Conservation (phyloP, 1,284 basidiomycete genomes). For the Trichosporon faecale region DNA sequence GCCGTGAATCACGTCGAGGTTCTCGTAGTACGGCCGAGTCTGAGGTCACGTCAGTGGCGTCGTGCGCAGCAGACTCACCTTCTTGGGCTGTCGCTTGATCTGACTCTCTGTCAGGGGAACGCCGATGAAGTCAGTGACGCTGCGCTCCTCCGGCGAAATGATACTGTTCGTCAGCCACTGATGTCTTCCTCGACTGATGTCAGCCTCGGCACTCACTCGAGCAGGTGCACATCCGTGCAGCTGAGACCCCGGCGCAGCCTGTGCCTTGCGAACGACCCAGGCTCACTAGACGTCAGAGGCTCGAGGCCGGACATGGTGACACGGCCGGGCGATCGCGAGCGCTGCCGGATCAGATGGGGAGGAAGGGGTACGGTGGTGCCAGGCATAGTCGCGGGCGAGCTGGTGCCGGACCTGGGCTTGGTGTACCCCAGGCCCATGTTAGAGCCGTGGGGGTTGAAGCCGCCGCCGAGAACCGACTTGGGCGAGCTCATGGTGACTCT, state of each 20-base stretch:
- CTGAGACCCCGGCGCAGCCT: constrained; percentile 18
- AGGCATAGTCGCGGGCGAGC: background rate
- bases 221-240: constrained; percentile 19
- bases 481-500: constrained; percentile 14
- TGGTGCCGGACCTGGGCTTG: constrained; percentile 4
- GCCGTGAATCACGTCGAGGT: constrained; percentile 38
- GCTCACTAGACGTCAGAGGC: background rate
- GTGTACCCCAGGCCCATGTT: constrained; percentile 18
- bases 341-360: background rate
- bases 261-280: constrained; percentile 16
- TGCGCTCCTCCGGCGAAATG: constrained; percentile 36
- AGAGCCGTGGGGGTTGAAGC: constrained; percentile 15
- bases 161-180: constrained; percentile 25
- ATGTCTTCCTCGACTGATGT: background rate
- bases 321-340: background rate
- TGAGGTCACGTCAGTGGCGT: constrained; percentile 21
- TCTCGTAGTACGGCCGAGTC: constrained; percentile 45
- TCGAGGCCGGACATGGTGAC: background rate
- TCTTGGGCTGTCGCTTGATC: constrained; percentile 40
- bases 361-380: background rate
- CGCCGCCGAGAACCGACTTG: constrained; percentile 14
- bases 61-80: constrained; percentile 31
- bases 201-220: background rate
- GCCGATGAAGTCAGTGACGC: constrained; percentile 33
- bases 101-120: constrained; percentile 38